phyloP scores from a whole-genome alignment of 495 filamentous ascomycete genomes.

The Aspergillus heteromorphus region DNA sequence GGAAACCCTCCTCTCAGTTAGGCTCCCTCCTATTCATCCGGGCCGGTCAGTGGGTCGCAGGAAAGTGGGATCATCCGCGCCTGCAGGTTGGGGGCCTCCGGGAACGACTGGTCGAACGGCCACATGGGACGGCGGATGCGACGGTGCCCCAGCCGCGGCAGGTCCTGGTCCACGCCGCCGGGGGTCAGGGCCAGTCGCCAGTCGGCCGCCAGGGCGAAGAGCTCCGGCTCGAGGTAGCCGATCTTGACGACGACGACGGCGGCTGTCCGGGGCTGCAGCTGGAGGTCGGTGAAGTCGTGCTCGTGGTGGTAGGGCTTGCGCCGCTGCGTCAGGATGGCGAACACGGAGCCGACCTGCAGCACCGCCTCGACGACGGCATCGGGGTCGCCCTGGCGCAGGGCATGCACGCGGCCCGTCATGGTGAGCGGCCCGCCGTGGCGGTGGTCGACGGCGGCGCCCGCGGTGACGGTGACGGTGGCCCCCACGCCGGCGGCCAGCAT shows the following conservation, averaged over 20 bases:
- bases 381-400: constrained; percentile 48
- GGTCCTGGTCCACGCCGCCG: constrained; percentile 52
- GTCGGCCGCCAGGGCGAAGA: constrained; percentile 50
- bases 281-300: constrained; percentile 47
- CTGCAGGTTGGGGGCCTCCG: constrained; percentile 30
- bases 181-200: constrained; percentile 53
- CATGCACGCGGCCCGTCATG: constrained; percentile 49
- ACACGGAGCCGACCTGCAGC: constrained; percentile 47
- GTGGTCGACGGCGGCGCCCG: constrained; percentile 50
- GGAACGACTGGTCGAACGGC: constrained; percentile 46
- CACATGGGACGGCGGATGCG: constrained; percentile 50
- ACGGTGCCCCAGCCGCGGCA: constrained; percentile 43
- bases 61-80: constrained; percentile 41
- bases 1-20: no score
- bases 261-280: constrained; percentile 39
- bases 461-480: constrained; percentile 47
- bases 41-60: constrained; percentile 22
- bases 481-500: constrained; percentile 47
- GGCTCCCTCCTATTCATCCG: neutral
- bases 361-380: constrained; percentile 48
- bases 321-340: constrained; percentile 49
- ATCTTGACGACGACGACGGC: constrained; percentile 57
- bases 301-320: constrained; percentile 56
- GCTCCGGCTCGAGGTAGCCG: constrained; percentile 53
- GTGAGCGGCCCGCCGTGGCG: constrained; percentile 47